Conservation (phyloP, 495 filamentous ascomycete species). For the Chaetomidium leptoderma region DNA sequence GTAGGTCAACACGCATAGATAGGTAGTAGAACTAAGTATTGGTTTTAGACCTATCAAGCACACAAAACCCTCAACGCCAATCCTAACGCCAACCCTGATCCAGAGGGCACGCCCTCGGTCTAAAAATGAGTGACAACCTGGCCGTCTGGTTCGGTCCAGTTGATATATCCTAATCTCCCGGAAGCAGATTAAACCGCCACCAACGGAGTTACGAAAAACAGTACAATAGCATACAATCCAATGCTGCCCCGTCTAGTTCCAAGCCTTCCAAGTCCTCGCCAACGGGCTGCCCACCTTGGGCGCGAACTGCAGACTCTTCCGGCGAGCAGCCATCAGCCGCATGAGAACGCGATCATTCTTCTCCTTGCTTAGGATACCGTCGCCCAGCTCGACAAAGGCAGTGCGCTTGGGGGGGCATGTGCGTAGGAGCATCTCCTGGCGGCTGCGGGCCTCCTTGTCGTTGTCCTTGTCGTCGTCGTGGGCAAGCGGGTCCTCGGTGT, state of each 20-base stretch:
- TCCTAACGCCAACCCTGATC: not conserved
- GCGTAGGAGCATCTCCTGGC: constrained; percentile 58
- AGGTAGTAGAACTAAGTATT: too few species aligned
- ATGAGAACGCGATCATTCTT: constrained; percentile 54
- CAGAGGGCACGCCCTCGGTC: not conserved
- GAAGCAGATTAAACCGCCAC: not conserved
- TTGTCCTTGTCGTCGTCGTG: constrained; percentile 19
- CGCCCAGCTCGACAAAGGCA: constrained; percentile 36
- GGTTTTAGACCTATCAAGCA: not conserved
- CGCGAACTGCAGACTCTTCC: constrained; percentile 80
- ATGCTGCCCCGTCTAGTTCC: not conserved
- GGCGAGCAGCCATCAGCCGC: constrained; percentile 65
- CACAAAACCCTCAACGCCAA: not conserved
- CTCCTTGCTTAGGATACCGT: constrained; percentile 33
- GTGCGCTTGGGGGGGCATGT: constrained; percentile 68
- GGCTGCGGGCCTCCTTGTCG: constrained; percentile 20
- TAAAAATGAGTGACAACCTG: constrained; percentile 2
- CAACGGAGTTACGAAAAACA: not conserved
- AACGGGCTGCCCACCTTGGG: constrained; percentile 76
- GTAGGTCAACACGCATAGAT: too few species aligned
- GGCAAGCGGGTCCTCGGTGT: constrained; percentile 8
- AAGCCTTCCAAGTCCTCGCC: constrained; percentile 29
- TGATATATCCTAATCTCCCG: not conserved
- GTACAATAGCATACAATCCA: not conserved
- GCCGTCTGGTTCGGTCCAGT: not conserved